These are phyloP conservation scores for Ustilago vetiveriae DNA, from an alignment of 1,284 basidiomycete genomes.

Conservation along the genomic window DNA sequence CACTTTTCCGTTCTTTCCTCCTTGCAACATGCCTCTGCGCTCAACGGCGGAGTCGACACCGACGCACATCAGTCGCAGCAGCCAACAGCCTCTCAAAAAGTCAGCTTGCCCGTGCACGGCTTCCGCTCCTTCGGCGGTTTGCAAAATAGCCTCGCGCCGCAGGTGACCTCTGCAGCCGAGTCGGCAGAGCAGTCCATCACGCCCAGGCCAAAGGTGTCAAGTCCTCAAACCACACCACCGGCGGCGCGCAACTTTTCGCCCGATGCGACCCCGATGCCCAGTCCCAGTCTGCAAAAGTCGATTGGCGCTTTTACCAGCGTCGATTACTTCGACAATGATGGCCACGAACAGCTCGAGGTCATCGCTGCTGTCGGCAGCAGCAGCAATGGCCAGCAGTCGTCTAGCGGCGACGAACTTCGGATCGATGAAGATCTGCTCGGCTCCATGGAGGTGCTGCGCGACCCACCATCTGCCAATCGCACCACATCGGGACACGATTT, in stretches of 20 bases:
- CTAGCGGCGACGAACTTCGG: background rate
- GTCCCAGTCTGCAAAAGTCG: constrained; percentile 49
- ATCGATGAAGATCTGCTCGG: constrained; percentile 3
- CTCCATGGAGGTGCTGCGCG: constrained; percentile 28
- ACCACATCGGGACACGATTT: constrained; percentile 1
- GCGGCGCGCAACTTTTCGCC: constrained; percentile 36
- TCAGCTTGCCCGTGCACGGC: constrained; percentile 52
- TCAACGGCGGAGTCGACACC: constrained; percentile 2
- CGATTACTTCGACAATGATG: constrained; percentile 44
- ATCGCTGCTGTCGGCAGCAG: background rate
- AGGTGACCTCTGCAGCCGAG: constrained; percentile 7
- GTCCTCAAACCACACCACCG: constrained; percentile 25
- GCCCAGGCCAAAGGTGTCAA: constrained; percentile 1
- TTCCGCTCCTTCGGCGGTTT: constrained; percentile 59
- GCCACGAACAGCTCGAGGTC: constrained; percentile 2
- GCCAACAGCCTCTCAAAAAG: constrained; percentile 20
- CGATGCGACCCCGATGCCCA: constrained; percentile 57
- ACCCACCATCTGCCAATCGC: constrained; percentile 1
- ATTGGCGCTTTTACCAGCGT: constrained; percentile 31
- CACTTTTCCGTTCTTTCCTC: constrained; percentile 45
- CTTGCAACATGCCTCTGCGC: constrained; percentile 30
- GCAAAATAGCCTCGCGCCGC: constrained; percentile 27
- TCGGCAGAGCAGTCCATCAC: background rate
- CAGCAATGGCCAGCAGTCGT: background rate
- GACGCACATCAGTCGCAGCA: constrained; percentile 5